Percentiles rank a stretch among this genome's conserved stretches.
These are phyloP conservation scores for Barnettozyma wickerhamii DNA, from an alignment of 805 yeast species.

Conservation along the genomic window DNA sequence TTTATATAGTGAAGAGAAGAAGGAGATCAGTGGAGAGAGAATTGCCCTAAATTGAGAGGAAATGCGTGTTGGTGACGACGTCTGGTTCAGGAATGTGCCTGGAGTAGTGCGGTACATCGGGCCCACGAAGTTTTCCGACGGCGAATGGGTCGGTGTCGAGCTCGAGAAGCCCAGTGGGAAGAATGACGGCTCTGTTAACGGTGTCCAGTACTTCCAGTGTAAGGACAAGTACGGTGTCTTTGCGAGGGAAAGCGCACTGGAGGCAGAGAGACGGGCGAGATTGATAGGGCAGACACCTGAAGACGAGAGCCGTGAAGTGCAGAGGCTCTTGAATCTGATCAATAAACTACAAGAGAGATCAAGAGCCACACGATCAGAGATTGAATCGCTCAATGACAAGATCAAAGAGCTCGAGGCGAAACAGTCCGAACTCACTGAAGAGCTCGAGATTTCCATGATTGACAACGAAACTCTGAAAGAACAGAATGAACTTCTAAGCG, in stretches of 20 bases:
- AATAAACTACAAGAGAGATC: constrained; percentile 44
- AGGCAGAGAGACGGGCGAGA: neutral
- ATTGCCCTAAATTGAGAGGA: no score
- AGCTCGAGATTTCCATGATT: constrained; percentile 30
- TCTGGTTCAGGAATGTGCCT: constrained; percentile 14
- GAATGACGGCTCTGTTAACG: constrained; percentile 73
- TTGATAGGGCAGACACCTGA: neutral
- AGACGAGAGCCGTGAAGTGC: neutral
- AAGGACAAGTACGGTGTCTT: constrained; percentile 50
- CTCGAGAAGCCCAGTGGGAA: constrained; percentile 75
- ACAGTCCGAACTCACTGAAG: constrained; percentile 15
- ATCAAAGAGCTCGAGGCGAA: neutral
- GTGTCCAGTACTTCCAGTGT: constrained; percentile 53
- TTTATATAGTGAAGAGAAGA: no score
- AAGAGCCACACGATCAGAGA: constrained; percentile 28
- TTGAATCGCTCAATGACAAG: constrained; percentile 22
- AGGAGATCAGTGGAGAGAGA: no score
- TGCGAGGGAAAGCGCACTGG: constrained; percentile 37
- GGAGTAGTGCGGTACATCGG: constrained; percentile 53
- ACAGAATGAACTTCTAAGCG: constrained; percentile 28
- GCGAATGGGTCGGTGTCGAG: constrained; percentile 79
- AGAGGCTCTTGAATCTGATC: constrained; percentile 30
- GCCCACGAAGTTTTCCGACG: constrained; percentile 52
- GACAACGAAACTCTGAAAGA: constrained; percentile 43
- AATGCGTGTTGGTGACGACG: constrained; percentile 14